Conservation (phyloP, 495 filamentous ascomycete genomes). For the Talaromyces nanjingensis region DNA sequence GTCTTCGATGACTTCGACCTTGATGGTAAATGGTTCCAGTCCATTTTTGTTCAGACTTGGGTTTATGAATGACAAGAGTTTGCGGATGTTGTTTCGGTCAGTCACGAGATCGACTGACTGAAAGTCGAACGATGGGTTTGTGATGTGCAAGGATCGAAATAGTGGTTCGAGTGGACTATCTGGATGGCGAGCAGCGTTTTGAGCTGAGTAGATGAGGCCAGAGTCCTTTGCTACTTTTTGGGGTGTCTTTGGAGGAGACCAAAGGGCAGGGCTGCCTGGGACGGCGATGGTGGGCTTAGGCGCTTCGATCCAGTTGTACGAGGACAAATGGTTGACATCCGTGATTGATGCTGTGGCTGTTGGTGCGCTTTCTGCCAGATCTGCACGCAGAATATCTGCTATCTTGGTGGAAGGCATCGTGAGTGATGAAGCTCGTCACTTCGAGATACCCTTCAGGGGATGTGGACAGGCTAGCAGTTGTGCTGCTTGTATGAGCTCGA, state of each 20-base stretch:
- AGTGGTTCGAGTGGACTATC: slow-evolving; percentile 42
- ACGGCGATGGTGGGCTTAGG: slow-evolving; percentile 20
- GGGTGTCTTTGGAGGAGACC: slow-evolving; percentile 8
- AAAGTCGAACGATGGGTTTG: slow-evolving; percentile 37
- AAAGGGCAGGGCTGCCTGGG: slow-evolving; percentile 16
- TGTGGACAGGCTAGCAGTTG: too few relatives aligned
- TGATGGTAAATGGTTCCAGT: slow-evolving; percentile 34
- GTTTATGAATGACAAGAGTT: slow-evolving; percentile 42
- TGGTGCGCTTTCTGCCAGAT: background rate
- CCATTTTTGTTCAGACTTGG: slow-evolving; percentile 14
- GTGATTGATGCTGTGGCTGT: slow-evolving; percentile 18
- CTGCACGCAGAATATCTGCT: background rate
- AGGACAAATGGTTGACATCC: slow-evolving; percentile 35
- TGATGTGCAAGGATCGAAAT: slow-evolving; percentile 39
- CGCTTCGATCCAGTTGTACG: slow-evolving; percentile 44
- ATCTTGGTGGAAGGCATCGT: background rate
- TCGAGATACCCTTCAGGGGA: background rate
- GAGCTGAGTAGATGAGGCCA: slow-evolving; percentile 16
- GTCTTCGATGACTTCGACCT: slow-evolving; percentile 31
- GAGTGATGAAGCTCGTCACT: background rate
- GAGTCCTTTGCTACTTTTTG: slow-evolving; percentile 11
- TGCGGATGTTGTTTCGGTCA: slow-evolving; percentile 47
- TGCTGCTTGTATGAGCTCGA: too few relatives aligned
- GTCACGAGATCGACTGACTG: slow-evolving; percentile 36
- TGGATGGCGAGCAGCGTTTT: slow-evolving; percentile 18